These are phyloP conservation scores for Stropharia rugosoannulata DNA, from an alignment of 768 basidiomycete genomes.

Conservation along the genomic window DNA sequence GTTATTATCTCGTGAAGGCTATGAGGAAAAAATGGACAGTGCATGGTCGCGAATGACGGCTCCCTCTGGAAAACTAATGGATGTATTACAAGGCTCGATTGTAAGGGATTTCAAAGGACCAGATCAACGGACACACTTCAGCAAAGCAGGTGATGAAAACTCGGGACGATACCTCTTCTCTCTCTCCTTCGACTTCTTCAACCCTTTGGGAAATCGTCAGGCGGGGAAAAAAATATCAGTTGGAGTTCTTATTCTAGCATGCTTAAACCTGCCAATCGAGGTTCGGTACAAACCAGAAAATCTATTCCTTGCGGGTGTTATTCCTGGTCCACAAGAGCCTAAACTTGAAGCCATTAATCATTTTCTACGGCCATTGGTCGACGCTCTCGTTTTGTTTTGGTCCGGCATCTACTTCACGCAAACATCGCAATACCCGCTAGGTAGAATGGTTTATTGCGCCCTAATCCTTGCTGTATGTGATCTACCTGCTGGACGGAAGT, in stretches of 20 bases:
- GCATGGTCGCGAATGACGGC: not conserved
- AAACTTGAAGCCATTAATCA: conserved; percentile 18
- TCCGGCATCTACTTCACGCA: not conserved
- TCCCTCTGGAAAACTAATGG: conserved; percentile 10
- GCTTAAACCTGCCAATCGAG: conserved; percentile 7
- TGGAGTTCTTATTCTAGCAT: conserved; percentile 23
- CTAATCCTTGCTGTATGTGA: conserved; percentile 31
- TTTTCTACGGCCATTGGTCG: conserved; percentile 27
- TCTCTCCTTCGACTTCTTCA: conserved; percentile 34
- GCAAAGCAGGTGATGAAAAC: conserved; percentile 2
- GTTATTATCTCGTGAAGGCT: conserved; percentile 21
- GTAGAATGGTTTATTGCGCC: conserved; percentile 20
- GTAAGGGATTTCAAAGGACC: conserved; percentile 19
- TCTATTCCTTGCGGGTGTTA: not conserved
- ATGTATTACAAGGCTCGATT: conserved; percentile 26
- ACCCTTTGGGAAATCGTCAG: conserved; percentile 30
- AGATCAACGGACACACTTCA: conserved; percentile 16
- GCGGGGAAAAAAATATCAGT: conserved; percentile 20
- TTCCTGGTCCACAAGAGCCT: conserved; percentile 2
- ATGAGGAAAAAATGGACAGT: conserved; percentile 26
- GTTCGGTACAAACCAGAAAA: conserved; percentile 9
- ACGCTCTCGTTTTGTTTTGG: conserved; percentile 18
- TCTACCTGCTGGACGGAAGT: conserved; percentile 26
- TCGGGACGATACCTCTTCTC: conserved; percentile 26
- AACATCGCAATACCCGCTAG: conserved; percentile 4